Base-by-base conservation (phyloP, 2,329 filamentous ascomycete genomes). In the Beauveria pseudobassiana region DNA sequence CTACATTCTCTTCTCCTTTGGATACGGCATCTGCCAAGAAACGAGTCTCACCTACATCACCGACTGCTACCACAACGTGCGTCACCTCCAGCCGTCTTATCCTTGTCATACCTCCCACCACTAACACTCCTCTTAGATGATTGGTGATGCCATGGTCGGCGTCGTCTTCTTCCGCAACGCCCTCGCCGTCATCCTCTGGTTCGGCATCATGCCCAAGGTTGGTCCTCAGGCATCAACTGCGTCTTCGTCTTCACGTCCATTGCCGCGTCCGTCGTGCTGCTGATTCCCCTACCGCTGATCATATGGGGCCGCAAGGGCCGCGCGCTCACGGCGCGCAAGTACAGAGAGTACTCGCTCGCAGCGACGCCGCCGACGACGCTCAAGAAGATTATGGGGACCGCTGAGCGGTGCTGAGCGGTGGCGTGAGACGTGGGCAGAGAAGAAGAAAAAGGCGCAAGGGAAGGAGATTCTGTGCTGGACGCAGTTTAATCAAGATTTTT, bases 111-210 rank as follows among this genome's bases (percentile, higher is more conserved):
- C 30, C 12, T 34, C 30, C 18, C 28, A 14, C 12, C 20, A 8
- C 42, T 61, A 30, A 48, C 50, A 26, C 5, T 3, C 12, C 30
- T 14, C 5, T 2, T n/a, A 61, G 59, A 61, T 61, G 42, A 55
- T 61, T 40, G 59, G 59, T 8, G 50, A 54, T 24, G 59, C 59
- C 4, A 52, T 61, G 50, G 51, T 55, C 20, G 59, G 50, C 3
- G 40, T 61, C n/a, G 59, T 61, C 16, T 61, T 61, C 43, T 30
- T 61, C 12, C 50, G 59, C 50, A 61, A 61, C 34, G 42, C 42
- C 42, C 16, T 60, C 6, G 59, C 50, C 8, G 42, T 45, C 38
- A 34, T 61, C 12, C 24, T 60, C 1, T 60, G 49, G 49, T 30
- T 60, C 12, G 38, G 58, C 22, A 46, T 60, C 49, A 60, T 53